Base-by-base conservation (phyloP, 768 basidiomycete genomes). In the Boletus huronensis region DNA sequence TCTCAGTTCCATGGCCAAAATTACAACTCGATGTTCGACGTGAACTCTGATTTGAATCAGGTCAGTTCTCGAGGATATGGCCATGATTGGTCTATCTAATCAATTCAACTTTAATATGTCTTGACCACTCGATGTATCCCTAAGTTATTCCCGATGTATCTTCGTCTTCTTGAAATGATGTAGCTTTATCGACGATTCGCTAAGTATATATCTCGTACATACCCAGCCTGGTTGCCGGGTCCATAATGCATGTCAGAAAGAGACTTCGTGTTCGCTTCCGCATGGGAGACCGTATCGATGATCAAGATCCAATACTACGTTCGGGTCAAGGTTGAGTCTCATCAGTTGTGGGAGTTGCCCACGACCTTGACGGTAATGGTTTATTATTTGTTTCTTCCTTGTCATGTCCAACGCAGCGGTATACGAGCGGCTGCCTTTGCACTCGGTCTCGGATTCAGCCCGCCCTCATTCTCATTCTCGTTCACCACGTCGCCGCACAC, bases 351-450 rank as follows among this genome's bases (percentile, higher is more conserved):
- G 23, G 41, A 42, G 23, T 17, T 17, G n/a, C 28, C n/a, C 31
- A 25, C 23, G 23, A 25, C 2, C 4, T 25, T 25, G 26, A 23
- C 14, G 2, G 41, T 16, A 34, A 48, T 29, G 23, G n/a, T n/a
- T n/a, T n/a, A n/a, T n/a, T n/a, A n/a, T 44, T 29, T 36, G 47
- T 32, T 48, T 17, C 50, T n/a, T 43, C 19, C 4, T 34, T 26
- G 53, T n/a, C 58, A 70, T 77, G 79, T 71, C 74, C 36, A 70
- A 73, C 55, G 65, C 63, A 54, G 72, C 71, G 48, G n/a, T n/a
- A n/a, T 77, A 81, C 67, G 78, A 79, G 59, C 76, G 79, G 47
- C 72, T 81, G 13, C 81, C 81, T 31, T 73, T 80, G 73, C 79
- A 79, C 67, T 74, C 74, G 23, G 63, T 66, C 57, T 70, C 64